Evolutionary conservation across 176 grass and related monocot genomes (phyloP).

Genomic region (Oryza officinalis): DNA sequence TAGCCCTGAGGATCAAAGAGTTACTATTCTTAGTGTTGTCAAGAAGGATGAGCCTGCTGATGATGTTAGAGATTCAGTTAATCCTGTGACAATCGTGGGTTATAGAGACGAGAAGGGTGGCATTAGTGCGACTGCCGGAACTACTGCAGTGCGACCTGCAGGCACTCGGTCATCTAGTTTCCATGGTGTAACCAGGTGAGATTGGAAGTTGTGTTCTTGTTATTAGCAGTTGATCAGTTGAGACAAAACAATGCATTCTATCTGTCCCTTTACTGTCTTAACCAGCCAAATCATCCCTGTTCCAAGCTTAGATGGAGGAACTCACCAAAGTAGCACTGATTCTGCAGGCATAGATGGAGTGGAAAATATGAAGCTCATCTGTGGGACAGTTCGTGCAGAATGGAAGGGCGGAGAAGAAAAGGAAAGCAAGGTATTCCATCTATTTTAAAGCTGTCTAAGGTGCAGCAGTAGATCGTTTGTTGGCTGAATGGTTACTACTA

Average conservation of each 20-base stretch:
- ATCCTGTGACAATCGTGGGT: constrained; percentile 24
- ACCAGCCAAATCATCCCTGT: constrained; percentile 9
- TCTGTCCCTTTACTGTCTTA: constrained; percentile 5
- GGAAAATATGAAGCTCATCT: constrained; percentile 97
- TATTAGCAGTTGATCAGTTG: constrained; percentile 13
- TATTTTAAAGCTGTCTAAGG: constrained; percentile 1
- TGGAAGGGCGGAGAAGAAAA: constrained; percentile 90
- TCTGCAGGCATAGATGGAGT: constrained; percentile 91
- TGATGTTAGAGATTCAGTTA: constrained; percentile 13
- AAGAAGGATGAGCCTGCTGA: constrained; percentile 55
- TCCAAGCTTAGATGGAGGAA: constrained; percentile 2
- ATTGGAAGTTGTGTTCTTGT: background rate
- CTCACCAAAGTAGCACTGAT: constrained; percentile 26
- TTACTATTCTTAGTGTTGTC: constrained; percentile 34
- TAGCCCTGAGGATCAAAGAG: background rate
- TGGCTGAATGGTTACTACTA: background rate
- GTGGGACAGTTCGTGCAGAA: constrained; percentile 89
- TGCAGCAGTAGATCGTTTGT: background rate
- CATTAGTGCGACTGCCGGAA: constrained; percentile 13
- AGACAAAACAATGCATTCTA: background rate
- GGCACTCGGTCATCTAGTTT: constrained; percentile 64
- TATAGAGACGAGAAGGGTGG: constrained; percentile 34
- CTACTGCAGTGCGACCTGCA: constrained; percentile 28
- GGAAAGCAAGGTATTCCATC: constrained; percentile 78
- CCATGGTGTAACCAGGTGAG: constrained; percentile 85